Base-by-base conservation (phyloP, 2,329 filamentous ascomycete species). In the Phialophora expanda region DNA sequence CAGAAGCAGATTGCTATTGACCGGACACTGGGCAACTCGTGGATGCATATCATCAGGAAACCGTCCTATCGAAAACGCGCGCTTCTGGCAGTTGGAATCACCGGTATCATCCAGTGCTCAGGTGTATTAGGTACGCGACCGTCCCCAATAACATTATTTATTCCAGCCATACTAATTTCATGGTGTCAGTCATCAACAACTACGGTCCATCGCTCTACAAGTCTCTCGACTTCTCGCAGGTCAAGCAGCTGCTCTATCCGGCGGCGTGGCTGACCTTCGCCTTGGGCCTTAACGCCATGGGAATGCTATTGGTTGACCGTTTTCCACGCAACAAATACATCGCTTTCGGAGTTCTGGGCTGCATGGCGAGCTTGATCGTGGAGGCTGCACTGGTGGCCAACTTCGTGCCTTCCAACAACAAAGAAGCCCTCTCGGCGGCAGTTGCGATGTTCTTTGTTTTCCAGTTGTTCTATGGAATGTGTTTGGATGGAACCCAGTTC, bases 401-500 rank as follows among this genome's bases (percentile, higher is more conserved):
- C 11, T 80, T 74, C 60, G 74, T 77, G 0, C 74, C 74, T 6
- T 78, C 75, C 1, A 70, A 70, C 44, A 78, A 79, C 65, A 48
- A 53, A 12, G 65, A 63, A 2, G 72, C 75, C 1, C 74, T 77
- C 7, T 73, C 73, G 28, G 78, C 76, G 3, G 77, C 75, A 2
- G 75, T 80, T 0, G 78, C 80, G 63, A 79, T 80, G 71, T 73
- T 78, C 56, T 80, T 78, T 70, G 73, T 79, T 64, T 79, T 76
- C 65, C 76, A 78, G 54, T 66, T 77, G 60, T 81, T 76, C 69
- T 81, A 78, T 75, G 76, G 75, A 32, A 79, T 78, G 32, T 81
- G 76, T 69, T 75, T 81, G 24, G 81, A 83, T 63, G 81, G 80
- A 0, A 81, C 78, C 12, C 80, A 81, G 73, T 83, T 81, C 62